Evolutionary conservation across 2,329 filamentous ascomycete genomes (phyloP).

Genomic region (Colletotrichum spinosum): DNA sequence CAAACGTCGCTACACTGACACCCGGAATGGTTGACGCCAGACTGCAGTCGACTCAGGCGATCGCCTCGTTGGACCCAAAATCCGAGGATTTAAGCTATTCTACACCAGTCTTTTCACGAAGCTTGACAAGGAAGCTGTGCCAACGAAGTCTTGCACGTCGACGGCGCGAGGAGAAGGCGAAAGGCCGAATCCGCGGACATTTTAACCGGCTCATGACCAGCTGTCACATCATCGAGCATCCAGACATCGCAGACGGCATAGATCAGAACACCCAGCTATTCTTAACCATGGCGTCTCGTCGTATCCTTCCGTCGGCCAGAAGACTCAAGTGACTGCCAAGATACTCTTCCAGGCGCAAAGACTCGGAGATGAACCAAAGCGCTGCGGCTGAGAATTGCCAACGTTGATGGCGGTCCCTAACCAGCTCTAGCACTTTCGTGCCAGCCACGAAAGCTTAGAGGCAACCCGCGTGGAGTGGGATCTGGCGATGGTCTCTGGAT

Average conservation of each 20-base stretch:
- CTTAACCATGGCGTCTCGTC: too few species aligned
- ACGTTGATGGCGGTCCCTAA: not conserved
- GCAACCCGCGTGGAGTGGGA: not conserved
- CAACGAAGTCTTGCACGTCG: too few species aligned
- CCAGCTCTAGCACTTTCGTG: not conserved
- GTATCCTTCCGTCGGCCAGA: not conserved
- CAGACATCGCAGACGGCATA: too few species aligned
- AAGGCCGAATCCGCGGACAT: too few species aligned
- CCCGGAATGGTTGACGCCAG: not conserved
- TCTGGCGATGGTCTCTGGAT: slow-evolving; percentile 5
- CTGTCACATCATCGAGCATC: too few species aligned
- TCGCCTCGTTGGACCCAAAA: not conserved
- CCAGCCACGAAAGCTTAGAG: slow-evolving; percentile 1
- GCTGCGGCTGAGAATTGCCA: slow-evolving; percentile 24
- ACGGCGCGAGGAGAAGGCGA: too few species aligned
- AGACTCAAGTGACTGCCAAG: slow-evolving; percentile 11
- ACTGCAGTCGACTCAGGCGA: not conserved
- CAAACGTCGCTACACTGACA: not conserved
- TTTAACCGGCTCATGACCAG: too few species aligned
- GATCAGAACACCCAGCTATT: too few species aligned
- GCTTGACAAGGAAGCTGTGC: too few species aligned
- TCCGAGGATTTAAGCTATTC: too few species aligned
- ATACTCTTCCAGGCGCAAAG: slow-evolving; percentile 1
- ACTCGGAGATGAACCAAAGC: slow-evolving; percentile 11
- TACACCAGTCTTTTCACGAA: too few species aligned